Evolutionary conservation across 2,329 filamentous ascomycete species (phyloP), one percentile per base, ranked within the genome.

Genomic region (Pyrenochaeta sp.): DNA sequence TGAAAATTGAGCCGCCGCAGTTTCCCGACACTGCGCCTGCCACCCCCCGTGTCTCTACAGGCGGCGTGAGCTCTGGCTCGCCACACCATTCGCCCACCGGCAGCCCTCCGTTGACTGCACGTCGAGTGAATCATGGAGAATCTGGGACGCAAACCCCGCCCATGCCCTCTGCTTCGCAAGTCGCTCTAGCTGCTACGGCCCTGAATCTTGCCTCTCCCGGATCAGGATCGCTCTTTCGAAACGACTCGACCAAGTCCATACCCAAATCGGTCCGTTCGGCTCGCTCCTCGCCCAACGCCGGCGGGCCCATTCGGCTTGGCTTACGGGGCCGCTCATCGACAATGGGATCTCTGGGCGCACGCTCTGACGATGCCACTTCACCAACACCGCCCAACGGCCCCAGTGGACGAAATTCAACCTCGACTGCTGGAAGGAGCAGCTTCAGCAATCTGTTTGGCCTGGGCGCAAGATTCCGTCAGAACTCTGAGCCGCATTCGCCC

Each of bases 401-500:
- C 2, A 81, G 77, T 58, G 82, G 79, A 3, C 84, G 92, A 45
- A 93, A 87, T 5, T 97, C 93, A 1, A 91, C 89, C 1, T 97
- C 92, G 0, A 94, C 89, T 0, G 83, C 79, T n/a, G 92, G 93
- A 4, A 86, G 95, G 49, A 95, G 93, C 76, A 98, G 94, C 75
- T 92, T 99, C 66, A 92, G 93, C 47, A 95, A 97, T 63, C 80
- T 98, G 17, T 87, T 99, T 66, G 89, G 87, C 12, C 79, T 97
- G 30, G 82, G 85, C 17, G 84, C 87, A 58, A 86, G 93, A 58
- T 83, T 97, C 54, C 86, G 94, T 43, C 90, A 96, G 67, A 91
- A 91, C 64, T 90, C 90, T 0, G 92, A 96, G 42, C 84, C 89
- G 5, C 79, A 85, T 35, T 83, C 83, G 43, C 83, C 74, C 9